A percentile compares a stretch with the other conserved stretches of the same genome.
These are phyloP conservation scores for Chrysosporium keratinophilum DNA, from an alignment of 2,329 filamentous ascomycete species.

Conservation along the genomic window DNA sequence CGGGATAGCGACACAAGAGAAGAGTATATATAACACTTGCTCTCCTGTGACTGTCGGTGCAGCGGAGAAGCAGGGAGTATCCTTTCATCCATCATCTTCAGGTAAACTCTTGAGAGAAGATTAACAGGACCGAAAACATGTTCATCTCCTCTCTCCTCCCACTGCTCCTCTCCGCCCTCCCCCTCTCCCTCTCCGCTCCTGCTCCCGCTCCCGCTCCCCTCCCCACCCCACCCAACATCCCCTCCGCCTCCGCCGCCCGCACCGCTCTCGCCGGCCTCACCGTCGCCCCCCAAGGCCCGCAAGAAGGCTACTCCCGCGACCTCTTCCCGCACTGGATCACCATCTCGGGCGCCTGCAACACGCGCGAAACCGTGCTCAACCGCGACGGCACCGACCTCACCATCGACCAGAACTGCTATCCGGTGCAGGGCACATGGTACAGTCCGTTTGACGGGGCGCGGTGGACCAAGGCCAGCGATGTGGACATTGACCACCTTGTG, in stretches of 20 bases:
- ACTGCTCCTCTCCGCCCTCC: conserved; percentile 14
- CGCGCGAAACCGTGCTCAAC: conserved; percentile 60
- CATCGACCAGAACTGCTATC: conserved; percentile 48
- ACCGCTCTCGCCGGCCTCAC: conserved; percentile 49
- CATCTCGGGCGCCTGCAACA: conserved; percentile 57
- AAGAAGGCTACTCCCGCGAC: conserved; percentile 52
- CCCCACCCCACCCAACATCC: conserved; percentile 52
- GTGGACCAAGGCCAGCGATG: conserved; percentile 57
- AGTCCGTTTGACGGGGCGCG: conserved; percentile 63
- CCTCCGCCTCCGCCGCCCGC: conserved; percentile 47
- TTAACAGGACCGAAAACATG: neutral
- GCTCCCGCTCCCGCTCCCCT: conserved; percentile 18
- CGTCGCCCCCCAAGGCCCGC: conserved; percentile 46
- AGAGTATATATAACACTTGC: too few species aligned
- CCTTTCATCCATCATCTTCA: neutral
- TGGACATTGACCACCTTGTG: conserved; percentile 79
- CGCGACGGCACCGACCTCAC: conserved; percentile 60
- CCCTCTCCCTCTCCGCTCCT: conserved; percentile 18
- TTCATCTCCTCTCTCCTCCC: conserved; percentile 1
- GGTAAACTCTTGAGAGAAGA: neutral
- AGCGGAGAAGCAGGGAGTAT: too few species aligned
- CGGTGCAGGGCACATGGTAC: conserved; percentile 58
- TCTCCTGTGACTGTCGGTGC: too few species aligned
- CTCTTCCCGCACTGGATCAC: conserved; percentile 64
- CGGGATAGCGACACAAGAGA: too few species aligned